Conservation (phyloP, 768 basidiomycete species). For the Collybiopsis luxurians region DNA sequence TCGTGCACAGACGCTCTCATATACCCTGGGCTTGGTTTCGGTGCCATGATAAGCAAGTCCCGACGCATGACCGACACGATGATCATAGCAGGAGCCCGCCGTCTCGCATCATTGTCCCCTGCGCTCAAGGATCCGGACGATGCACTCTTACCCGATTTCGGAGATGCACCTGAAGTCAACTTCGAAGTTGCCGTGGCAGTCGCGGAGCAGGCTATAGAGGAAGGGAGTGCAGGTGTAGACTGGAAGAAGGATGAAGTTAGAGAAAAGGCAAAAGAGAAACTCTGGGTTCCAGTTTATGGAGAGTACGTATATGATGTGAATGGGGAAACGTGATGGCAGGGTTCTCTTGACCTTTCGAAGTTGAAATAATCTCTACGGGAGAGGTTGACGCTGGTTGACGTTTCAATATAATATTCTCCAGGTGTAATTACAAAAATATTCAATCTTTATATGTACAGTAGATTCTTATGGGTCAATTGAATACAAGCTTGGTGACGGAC, state of each 20-base stretch:
- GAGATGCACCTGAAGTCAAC: slow-evolving; percentile 69
- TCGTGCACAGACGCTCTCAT: slow-evolving; percentile 59
- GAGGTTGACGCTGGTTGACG: no score
- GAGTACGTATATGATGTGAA: slow-evolving; percentile 62
- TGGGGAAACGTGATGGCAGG: slow-evolving; percentile 42
- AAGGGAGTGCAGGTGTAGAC: slow-evolving; percentile 58
- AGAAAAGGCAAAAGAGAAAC: slow-evolving; percentile 42
- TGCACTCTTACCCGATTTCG: slow-evolving; percentile 75
- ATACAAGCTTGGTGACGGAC: no score
- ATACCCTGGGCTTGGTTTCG: slow-evolving; percentile 85
- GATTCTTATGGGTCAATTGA: no score
- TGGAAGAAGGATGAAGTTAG: slow-evolving; percentile 61
- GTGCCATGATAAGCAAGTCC: slow-evolving; percentile 68
- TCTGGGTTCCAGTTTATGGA: slow-evolving; percentile 67
- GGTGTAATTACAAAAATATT: no score
- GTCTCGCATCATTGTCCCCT: slow-evolving; percentile 75
- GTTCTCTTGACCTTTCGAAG: no score
- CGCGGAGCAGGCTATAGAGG: slow-evolving; percentile 71
- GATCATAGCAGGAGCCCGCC: slow-evolving; percentile 78
- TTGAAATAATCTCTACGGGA: no score
- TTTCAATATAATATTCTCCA: no score
- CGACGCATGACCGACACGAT: slow-evolving; percentile 74
- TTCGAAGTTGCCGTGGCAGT: slow-evolving; percentile 83
- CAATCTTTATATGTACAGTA: no score
- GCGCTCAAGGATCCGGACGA: slow-evolving; percentile 68